These are phyloP conservation scores for Starmerella etchellsii DNA, from an alignment of 805 yeast species.

Conservation along the genomic window DNA sequence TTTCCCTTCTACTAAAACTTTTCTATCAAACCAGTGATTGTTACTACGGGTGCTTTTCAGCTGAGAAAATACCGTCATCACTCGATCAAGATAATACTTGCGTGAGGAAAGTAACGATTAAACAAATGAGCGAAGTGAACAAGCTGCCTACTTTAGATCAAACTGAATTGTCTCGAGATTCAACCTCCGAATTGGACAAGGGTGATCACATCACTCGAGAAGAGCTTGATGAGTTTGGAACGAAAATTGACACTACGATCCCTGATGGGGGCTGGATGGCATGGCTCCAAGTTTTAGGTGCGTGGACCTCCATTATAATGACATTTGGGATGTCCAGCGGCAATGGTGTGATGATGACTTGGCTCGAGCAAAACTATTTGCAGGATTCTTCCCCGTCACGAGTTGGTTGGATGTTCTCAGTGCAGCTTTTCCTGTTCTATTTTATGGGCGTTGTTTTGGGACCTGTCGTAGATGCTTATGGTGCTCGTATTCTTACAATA, in stretches of 20 bases:
- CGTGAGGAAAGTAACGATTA: constrained; percentile 14
- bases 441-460: constrained; percentile 38
- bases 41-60: constrained; percentile 16
- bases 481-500: constrained; percentile 35
- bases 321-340: constrained; percentile 56
- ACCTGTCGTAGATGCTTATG: constrained; percentile 47
- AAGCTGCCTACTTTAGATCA: too few species aligned
- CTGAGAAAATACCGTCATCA: constrained; percentile 17
- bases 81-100: constrained; percentile 20
- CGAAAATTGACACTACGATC: constrained; percentile 13
- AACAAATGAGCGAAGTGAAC: not conserved
- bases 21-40: too few species aligned
- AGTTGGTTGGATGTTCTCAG: constrained; percentile 58
- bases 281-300: constrained; percentile 42
- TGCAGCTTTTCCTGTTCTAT: constrained; percentile 29
- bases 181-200: too few species aligned
- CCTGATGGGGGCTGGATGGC: constrained; percentile 48
- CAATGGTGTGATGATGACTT: constrained; percentile 55
- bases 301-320: constrained; percentile 44
- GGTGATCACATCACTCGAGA: too few species aligned
- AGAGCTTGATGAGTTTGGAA: constrained; percentile 11
- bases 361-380: constrained; percentile 40
- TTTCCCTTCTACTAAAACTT: too few species aligned
- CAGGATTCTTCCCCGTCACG: constrained; percentile 31
- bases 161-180: too few species aligned